Evolutionary conservation across 495 filamentous ascomycete genomes (phyloP), one percentile per base, ranked within the genome.

Genomic region (Trichodelitschia bisporula): DNA sequence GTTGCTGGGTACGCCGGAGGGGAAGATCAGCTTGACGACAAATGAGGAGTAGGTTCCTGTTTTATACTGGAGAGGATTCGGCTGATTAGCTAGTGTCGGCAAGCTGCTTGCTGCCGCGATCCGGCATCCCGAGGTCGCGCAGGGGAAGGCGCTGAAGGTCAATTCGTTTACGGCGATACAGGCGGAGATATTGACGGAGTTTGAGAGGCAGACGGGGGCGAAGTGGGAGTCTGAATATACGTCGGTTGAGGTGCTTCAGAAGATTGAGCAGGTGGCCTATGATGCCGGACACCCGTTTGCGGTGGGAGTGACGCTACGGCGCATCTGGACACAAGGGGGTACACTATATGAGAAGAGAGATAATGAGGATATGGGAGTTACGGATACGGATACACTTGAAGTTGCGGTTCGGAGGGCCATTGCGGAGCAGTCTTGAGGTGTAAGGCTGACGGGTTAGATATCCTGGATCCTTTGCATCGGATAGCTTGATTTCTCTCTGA

Each of bases 281-380:
- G 59, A 56, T 15, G 46, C 53, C 15, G 53, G 54, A 0, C 47
- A 54, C 24, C 64, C 68, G 1, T 18, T 39, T 14, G 68, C 70
- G n/a, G 66, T 63, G 0, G 32, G 43, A 1, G 47, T 57, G 21
- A 74, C 73, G 0, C 49, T 77, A 39, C 49, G 64, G 29, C 54
- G 72, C 15, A 77, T 77, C 26, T 77, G 72, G 72, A 60, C 63
- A 0, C 64, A 74, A 41, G 73, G 73, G 0, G 65, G 72, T 1
- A 77, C 73, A 1, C 41, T 77, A 32, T 77, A 79, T 44, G 57
- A 58, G 5, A 55, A 65, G 48, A 59, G 66, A 13, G 72, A 74
- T 38, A 77, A 79, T 41, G 58, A 52, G 6, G 31, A 56, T 15
- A 54, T 79, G 33, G 61, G 54, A 1, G 34, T 51, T 46, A 18